Conservation (phyloP, 2,329 filamentous ascomycete species). For the Aureobasidium sp. region DNA sequence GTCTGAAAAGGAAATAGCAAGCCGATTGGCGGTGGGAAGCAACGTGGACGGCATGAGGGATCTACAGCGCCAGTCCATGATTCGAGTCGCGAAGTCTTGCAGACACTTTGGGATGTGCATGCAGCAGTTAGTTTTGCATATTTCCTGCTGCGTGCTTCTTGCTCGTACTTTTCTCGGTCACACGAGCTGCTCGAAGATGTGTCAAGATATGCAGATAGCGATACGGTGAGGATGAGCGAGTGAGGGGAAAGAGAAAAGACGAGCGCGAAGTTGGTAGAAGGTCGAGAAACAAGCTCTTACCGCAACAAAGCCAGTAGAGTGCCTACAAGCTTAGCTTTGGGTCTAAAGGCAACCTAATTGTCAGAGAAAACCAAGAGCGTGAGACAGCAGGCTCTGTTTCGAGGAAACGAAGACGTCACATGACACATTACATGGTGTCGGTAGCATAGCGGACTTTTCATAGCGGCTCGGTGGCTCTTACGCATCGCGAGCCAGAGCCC, state of each 20-base stretch:
- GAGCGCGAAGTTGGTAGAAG: neutral
- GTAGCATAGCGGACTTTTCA: constrained; percentile 11
- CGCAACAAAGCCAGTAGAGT: neutral
- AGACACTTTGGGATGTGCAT: neutral
- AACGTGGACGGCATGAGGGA: constrained; percentile 7
- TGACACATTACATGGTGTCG: constrained; percentile 1
- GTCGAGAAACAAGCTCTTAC: constrained; percentile 1
- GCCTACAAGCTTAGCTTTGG: neutral
- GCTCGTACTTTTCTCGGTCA: constrained; percentile 4
- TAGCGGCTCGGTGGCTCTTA: constrained; percentile 12
- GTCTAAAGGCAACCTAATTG: neutral
- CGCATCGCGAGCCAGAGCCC: constrained; percentile 1
- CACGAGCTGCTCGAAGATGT: constrained; percentile 3
- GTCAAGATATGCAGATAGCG: neutral
- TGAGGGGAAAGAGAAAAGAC: neutral
- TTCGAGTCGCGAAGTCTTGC: neutral
- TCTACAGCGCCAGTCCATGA: constrained; percentile 9
- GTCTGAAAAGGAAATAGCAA: neutral
- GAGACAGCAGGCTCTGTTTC: neutral
- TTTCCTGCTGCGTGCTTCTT: neutral
- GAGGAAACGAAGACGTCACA: neutral
- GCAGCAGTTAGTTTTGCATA: neutral
- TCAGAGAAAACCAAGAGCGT: neutral
- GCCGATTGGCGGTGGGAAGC: constrained; percentile 3
- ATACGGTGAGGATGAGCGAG: neutral